Evolutionary conservation across 192 early-diverging fungal species (phyloP).

Genomic region (Backusella westeae): DNA sequence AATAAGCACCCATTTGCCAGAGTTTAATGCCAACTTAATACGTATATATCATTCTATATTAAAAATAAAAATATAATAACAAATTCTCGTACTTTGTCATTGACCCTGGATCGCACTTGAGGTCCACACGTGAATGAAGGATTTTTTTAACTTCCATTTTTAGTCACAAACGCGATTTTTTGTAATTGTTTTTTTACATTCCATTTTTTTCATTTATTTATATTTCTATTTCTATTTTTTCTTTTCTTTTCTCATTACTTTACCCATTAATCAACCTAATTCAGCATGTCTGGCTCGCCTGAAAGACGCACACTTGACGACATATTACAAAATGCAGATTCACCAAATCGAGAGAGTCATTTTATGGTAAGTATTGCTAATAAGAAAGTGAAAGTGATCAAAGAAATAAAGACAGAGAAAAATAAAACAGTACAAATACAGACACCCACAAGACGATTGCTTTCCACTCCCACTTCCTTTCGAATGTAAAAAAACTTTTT

Average conservation of each 20-base stretch:
- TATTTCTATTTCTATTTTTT: neutral
- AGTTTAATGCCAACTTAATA: neutral
- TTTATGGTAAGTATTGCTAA: neutral
- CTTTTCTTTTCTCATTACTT: neutral
- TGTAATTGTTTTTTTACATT: neutral
- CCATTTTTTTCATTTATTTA: neutral
- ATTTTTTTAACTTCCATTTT: neutral
- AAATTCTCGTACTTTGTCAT: neutral
- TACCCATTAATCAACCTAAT: neutral
- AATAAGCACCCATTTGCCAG: neutral
- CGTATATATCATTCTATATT: neutral
- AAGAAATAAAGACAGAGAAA: neutral
- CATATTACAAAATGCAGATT: neutral
- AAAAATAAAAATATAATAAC: neutral
- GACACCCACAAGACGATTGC: neutral
- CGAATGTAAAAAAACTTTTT: neutral
- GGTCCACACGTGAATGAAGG: neutral
- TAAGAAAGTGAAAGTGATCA: neutral
- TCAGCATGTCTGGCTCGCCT: neutral
- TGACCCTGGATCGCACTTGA: neutral
- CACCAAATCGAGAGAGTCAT: neutral
- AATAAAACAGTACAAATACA: neutral
- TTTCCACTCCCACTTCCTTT: neutral
- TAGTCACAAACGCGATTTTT: neutral
- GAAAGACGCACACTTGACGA: neutral